phyloP scores from a whole-genome alignment of 2,329 filamentous ascomycete genomes.

The Ustulina deusta region DNA sequence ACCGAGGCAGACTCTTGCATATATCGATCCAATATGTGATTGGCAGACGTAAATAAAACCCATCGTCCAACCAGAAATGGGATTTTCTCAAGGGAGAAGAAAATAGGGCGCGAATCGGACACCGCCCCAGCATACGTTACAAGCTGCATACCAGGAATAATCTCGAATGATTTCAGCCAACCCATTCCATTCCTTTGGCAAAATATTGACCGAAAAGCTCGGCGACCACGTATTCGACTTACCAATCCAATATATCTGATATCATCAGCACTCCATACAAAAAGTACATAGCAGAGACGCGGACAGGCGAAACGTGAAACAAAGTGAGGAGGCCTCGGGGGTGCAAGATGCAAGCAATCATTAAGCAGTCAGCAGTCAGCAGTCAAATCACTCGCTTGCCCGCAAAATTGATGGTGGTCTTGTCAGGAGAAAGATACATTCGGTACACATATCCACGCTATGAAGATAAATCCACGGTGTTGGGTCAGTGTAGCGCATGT shows the following conservation, averaged over 20 bases:
- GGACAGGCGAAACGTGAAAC: conserved; percentile 29
- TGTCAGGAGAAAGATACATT: conserved; percentile 13
- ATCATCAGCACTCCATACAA: conserved; percentile 31
- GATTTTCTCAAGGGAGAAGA: background rate
- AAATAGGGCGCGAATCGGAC: conserved; percentile 30
- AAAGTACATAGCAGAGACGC: conserved; percentile 25
- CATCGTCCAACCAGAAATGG: conserved; percentile 31
- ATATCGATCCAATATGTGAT: conserved; percentile 32
- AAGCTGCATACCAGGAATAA: conserved; percentile 26
- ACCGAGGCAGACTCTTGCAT: conserved; percentile 28
- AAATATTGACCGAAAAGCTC: conserved; percentile 35
- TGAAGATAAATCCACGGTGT: background rate
- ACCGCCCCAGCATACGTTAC: background rate
- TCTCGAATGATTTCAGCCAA: conserved; percentile 26
- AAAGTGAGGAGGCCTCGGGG: conserved; percentile 10
- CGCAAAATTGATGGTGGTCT: background rate
- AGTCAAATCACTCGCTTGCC: conserved; percentile 3
- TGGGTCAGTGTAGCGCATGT: conserved; percentile 4
- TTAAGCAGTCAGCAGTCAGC: conserved; percentile 12
- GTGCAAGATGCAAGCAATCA: conserved; percentile 2
- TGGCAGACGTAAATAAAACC: conserved; percentile 33
- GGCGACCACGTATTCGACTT: conserved; percentile 33
- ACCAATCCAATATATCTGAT: conserved; percentile 26
- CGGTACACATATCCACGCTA: background rate
- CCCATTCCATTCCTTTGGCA: conserved; percentile 22